Conservation (phyloP, 345 rosid genomes). For the Orychophragmus violaceus region DNA sequence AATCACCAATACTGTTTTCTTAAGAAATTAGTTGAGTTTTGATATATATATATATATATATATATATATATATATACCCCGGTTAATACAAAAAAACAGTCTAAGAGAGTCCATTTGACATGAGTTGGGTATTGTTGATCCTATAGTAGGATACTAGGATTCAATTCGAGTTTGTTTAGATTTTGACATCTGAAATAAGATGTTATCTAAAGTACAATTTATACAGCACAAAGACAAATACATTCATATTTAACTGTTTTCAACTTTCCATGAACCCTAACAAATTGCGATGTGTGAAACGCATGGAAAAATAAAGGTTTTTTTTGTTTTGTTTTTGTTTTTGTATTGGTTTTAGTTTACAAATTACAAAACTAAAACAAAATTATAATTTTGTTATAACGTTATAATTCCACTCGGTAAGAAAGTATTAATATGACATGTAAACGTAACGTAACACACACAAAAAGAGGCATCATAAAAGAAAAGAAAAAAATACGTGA, state of each 20-base stretch:
- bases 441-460: background rate
- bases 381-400: background rate
- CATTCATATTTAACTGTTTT: background rate
- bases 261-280: background rate
- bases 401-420: background rate
- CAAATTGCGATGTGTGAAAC: background rate
- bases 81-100: background rate
- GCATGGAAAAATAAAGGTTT: background rate
- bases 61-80: too few relatives aligned
- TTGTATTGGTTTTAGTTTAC: background rate
- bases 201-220: background rate
- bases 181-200: background rate
- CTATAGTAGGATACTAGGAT: background rate
- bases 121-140: background rate
- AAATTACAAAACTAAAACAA: background rate
- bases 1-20: too few relatives aligned
- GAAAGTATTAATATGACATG: background rate
- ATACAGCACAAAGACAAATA: background rate
- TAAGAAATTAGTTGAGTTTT: too few relatives aligned
- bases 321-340: too few relatives aligned
- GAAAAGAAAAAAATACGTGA: too few relatives aligned
- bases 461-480: background rate
- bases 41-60: too few relatives aligned
- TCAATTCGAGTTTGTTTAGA: background rate
- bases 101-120: background rate